Evolutionary conservation across 768 basidiomycete genomes (phyloP), one percentile per base, ranked within the genome.

Genomic region (Boletus fagicola): DNA sequence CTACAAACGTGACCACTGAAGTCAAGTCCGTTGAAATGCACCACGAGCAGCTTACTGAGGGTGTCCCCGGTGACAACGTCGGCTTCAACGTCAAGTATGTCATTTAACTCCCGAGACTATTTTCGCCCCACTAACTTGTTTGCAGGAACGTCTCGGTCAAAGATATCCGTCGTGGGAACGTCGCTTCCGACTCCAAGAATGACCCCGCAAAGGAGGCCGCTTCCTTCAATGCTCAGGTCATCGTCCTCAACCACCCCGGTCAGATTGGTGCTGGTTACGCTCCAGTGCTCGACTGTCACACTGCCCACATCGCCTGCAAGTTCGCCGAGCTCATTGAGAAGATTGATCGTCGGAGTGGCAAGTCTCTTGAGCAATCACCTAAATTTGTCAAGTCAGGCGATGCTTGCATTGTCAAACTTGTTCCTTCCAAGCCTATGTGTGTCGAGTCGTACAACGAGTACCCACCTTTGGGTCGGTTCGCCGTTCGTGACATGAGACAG

Each of bases 21-120:
- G 97, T 99, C 84, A 98, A 98, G 88, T 98, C 97, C 69, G 94
- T 97, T 76, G 95, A 98, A 81, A 98, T 98, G 96, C 94, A 96
- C 74, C 94, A 95, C 86, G 93, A 95, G 76, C 93, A 95, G 78
- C 94, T 99, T 76, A 87, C 82, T 75, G 82, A 92, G 78, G 97
- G 96, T 80, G 64, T 80, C 62, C 97, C 97, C 59, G 97, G 97
- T 83, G 97, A 99, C 86, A 99, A 99, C 78, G 96, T 99, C 74
- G 93, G 94, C 66, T 98, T 97, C 87, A 97, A 97, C 87, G 90
- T 95, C 82, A 96, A 95, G 89, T 89, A 65, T 26, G 86, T 72
- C 9, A 18, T 65, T 57, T 54, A n/a, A 55, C 24, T 54, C 42
- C 53, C 4, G 11, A 44, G 51, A 10, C 16, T 24, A n/a, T 54